Conservation (phyloP, 345 rosid genomes). For the Lumnitzera racemosa region DNA sequence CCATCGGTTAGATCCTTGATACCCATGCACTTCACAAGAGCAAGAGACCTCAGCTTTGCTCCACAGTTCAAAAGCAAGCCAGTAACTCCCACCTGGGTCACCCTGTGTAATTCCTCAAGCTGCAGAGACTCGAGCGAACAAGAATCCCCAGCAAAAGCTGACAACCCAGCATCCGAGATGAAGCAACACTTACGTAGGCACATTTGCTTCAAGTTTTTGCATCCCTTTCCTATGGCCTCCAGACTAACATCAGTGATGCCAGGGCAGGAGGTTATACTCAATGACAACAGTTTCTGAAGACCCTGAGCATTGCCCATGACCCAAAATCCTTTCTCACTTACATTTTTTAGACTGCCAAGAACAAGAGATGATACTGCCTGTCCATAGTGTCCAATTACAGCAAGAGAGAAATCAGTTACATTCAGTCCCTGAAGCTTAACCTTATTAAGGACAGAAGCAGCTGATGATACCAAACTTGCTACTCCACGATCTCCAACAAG, state of each 20-base stretch:
- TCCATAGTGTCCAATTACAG: slow-evolving; percentile 70
- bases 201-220: slow-evolving; percentile 50
- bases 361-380: slow-evolving; percentile 36
- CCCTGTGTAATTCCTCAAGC: slow-evolving; percentile 57
- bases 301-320: slow-evolving; percentile 77
- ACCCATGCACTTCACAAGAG: slow-evolving; percentile 55
- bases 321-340: slow-evolving; percentile 76
- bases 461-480: slow-evolving; percentile 45
- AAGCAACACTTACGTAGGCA: slow-evolving; percentile 58
- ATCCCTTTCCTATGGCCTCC: slow-evolving; percentile 52
- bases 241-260: slow-evolving; percentile 63
- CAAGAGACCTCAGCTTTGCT: slow-evolving; percentile 43
- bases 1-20: slow-evolving; percentile 37
- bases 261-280: slow-evolving; percentile 48
- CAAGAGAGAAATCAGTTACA: slow-evolving; percentile 68
- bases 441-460: slow-evolving; percentile 35
- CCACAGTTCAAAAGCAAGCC: slow-evolving; percentile 41
- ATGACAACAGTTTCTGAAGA: slow-evolving; percentile 34
- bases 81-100: slow-evolving; percentile 39
- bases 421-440: slow-evolving; percentile 65
- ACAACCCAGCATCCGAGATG: slow-evolving; percentile 53
- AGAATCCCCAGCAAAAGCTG: slow-evolving; percentile 36
- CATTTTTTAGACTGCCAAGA: slow-evolving; percentile 42
- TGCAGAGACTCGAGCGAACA: slow-evolving; percentile 63
- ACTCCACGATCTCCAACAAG: slow-evolving; percentile 72